Evolutionary conservation across 192 early-diverging fungal genomes (phyloP).

Genomic region (Backusella sp.): DNA sequence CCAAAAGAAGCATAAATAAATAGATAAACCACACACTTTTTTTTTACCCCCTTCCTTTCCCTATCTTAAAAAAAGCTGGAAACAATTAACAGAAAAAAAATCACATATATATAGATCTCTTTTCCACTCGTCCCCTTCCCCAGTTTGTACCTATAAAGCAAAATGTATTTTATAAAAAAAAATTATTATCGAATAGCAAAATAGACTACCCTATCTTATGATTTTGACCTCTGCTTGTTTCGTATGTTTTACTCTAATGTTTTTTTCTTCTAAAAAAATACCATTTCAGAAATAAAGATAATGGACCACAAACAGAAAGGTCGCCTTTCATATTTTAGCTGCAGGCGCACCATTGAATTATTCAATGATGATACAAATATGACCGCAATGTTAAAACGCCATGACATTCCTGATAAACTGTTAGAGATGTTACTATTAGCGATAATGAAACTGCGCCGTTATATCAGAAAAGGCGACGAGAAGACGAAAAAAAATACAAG

Average conservation of each 20-base stretch:
- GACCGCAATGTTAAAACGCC: no score
- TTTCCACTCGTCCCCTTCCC: not conserved
- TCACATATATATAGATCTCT: not conserved
- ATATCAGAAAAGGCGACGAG: no score
- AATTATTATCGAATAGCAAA: not conserved
- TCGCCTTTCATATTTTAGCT: not conserved
- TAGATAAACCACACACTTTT: not conserved
- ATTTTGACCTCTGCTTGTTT: not conserved
- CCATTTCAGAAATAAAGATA: not conserved
- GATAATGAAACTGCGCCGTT: no score
- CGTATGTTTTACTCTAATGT: not conserved
- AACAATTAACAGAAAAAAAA: not conserved
- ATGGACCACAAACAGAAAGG: not conserved
- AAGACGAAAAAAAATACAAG: no score
- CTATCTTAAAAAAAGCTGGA: not conserved
- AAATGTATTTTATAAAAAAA: constrained; percentile 7
- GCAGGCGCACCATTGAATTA: not conserved
- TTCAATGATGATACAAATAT: not conserved
- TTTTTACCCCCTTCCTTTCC: not conserved
- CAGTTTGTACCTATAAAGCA: not conserved
- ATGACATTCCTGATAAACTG: no score
- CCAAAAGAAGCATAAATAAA: constrained; percentile 15
- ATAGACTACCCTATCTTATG: not conserved
- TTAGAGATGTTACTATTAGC: no score
- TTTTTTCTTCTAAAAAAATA: not conserved